Evolutionary conservation across 2,329 filamentous ascomycete species (phyloP).

Genomic region (Trichothecium roseum): DNA sequence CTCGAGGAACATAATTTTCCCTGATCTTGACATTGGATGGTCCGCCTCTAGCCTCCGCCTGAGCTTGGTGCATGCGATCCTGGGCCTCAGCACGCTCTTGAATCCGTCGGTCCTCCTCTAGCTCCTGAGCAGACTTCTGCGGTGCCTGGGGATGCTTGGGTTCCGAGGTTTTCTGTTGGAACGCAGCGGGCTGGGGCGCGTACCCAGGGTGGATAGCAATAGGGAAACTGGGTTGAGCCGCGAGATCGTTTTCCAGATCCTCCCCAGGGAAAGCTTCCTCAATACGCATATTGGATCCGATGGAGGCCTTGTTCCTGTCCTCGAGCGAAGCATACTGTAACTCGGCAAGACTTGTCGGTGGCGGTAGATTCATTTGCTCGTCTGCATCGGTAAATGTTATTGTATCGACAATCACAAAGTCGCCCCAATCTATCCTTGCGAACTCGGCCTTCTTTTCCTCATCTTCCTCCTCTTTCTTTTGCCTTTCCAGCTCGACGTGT

Average conservation of each 20-base stretch:
- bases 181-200: conserved; percentile 16
- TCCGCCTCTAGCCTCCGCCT: conserved; percentile 62
- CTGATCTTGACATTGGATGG: conserved; percentile 76
- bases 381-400: conserved; percentile 86
- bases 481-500: conserved; percentile 74
- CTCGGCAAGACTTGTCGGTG: conserved; percentile 81
- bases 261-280: conserved; percentile 91
- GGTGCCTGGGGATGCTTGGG: conserved; percentile 19
- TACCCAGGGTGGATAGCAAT: conserved; percentile 35
- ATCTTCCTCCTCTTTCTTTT: conserved; percentile 78
- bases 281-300: conserved; percentile 72
- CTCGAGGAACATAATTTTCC: conserved; percentile 83
- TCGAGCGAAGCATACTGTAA: conserved; percentile 90
- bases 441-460: conserved; percentile 68
- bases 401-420: conserved; percentile 92
- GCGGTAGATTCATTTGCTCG: conserved; percentile 74
- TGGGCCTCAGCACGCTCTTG: conserved; percentile 51
- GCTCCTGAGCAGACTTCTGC: conserved; percentile 35
- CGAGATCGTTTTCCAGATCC: conserved; percentile 32
- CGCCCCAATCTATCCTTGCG: conserved; percentile 93
- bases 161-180: background rate
- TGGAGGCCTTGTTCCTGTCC: conserved; percentile 84
- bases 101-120: conserved; percentile 54
- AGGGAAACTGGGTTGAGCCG: conserved; percentile 34
- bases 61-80: conserved; percentile 60